These are phyloP conservation scores for Schizosaccharomyces pombe DNA, from an alignment of 805 yeast species.

Conservation along the genomic window DNA sequence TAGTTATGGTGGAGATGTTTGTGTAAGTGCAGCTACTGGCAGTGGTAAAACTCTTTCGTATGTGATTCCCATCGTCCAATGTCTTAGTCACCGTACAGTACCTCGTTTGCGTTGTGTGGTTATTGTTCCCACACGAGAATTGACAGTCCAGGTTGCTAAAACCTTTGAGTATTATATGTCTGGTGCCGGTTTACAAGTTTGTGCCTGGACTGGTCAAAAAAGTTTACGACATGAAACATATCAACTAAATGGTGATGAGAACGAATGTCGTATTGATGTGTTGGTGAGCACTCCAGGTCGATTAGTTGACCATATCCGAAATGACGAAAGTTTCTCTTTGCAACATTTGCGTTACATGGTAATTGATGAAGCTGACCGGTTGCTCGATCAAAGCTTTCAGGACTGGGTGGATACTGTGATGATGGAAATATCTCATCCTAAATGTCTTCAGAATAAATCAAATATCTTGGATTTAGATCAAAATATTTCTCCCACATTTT, in stretches of 20 bases:
- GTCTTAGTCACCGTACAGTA: slow-evolving; percentile 19
- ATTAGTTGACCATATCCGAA: slow-evolving; percentile 76
- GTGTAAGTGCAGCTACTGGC: slow-evolving; percentile 82
- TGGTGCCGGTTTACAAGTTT: slow-evolving; percentile 42
- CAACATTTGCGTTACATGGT: slow-evolving; percentile 60
- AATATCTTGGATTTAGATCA: not conserved
- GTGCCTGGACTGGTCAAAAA: slow-evolving; percentile 65
- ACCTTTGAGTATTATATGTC: slow-evolving; percentile 35
- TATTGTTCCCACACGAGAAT: slow-evolving; percentile 73
- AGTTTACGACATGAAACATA: slow-evolving; percentile 37
- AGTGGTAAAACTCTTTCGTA: slow-evolving; percentile 89
- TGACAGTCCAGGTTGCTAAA: slow-evolving; percentile 55
- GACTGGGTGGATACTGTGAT: slow-evolving; percentile 51
- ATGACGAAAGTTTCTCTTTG: slow-evolving; percentile 71
- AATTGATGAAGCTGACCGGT: slow-evolving; percentile 92
- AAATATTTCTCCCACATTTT: not conserved
- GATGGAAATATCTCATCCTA: slow-evolving; percentile 9
- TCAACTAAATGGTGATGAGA: slow-evolving; percentile 16
- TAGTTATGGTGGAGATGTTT: slow-evolving; percentile 20
- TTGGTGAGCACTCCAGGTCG: slow-evolving; percentile 24
- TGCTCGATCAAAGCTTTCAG: slow-evolving; percentile 78
- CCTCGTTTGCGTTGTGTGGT: slow-evolving; percentile 55
- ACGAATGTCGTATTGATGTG: slow-evolving; percentile 14
- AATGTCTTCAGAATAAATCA: not conserved
- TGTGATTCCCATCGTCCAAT: slow-evolving; percentile 31